phyloP scores from a whole-genome alignment of 1,284 basidiomycete genomes.

The Clitocybe nebularis region DNA sequence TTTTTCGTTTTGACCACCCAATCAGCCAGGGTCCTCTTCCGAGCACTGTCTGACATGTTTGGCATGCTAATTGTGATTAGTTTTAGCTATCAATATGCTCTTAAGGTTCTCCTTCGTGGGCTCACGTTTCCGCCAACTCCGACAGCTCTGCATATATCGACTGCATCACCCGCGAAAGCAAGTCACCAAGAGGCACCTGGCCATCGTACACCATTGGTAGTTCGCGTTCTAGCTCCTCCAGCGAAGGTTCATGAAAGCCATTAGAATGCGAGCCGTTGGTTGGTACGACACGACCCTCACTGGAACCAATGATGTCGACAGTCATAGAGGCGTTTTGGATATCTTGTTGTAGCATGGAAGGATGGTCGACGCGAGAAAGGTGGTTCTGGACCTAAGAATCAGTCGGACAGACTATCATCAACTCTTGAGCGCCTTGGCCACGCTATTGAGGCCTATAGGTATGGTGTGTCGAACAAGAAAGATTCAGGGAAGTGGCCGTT shows the following conservation, averaged over 20 bases:
- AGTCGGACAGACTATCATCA: too few species aligned
- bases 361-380: too few species aligned
- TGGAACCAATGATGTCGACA: slow-evolving; percentile 4
- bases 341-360: slow-evolving; percentile 10
- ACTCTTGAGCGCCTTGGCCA: too few species aligned
- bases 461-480: too few species aligned
- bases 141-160: slow-evolving; percentile 80
- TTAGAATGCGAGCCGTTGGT: slow-evolving; percentile 15
- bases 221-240: slow-evolving; percentile 68
- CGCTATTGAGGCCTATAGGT: too few species aligned
- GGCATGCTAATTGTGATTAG: slow-evolving; percentile 55
- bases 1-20: slow-evolving; percentile 87
- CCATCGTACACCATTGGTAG: slow-evolving; percentile 74
- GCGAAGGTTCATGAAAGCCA: slow-evolving; percentile 34
- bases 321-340: slow-evolving; percentile 2
- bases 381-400: too few species aligned
- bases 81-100: background rate
- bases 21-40: slow-evolving; percentile 80
- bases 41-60: slow-evolving; percentile 75
- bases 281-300: slow-evolving; percentile 1
- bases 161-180: slow-evolving; percentile 75
- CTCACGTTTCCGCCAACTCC: slow-evolving; percentile 84
- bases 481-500: too few species aligned
- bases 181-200: slow-evolving; percentile 69
- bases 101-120: slow-evolving; percentile 14